Base-by-base conservation (phyloP, 495 filamentous ascomycete species). In the Podospora bellae-mahoneyi region DNA sequence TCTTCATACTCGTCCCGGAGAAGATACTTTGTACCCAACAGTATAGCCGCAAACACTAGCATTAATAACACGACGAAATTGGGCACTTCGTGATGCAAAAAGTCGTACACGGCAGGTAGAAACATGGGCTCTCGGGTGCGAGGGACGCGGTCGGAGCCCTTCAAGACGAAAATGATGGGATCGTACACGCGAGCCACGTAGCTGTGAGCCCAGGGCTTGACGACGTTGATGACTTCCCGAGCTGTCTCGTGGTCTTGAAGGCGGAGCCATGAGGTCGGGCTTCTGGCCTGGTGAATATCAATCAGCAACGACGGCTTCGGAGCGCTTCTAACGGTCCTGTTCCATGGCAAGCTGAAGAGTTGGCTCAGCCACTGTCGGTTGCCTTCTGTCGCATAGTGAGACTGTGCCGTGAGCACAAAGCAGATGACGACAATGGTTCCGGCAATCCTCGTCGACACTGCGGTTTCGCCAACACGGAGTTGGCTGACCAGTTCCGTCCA, bases 221-320 rank as follows among this genome's bases (percentile, higher is more conserved):
- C 82, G 9, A 89, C 80, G 27, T 83, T 81, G 73, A 92, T 90
- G 16, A 92, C 80, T 69, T 92, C 90, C 62, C 84, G 84, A 7
- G 88, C 89, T 0, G 90, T 92, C 67, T 90, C 85, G 70, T 91
- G 87, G 67, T 92, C 90, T 78, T 92, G 90, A 68, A 91, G 81
- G 19, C 83, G 81, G 44, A 92, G 79, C 90, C 90, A 92, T 27
- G 89, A 85, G 9, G 84, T 86, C 6, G 89, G 89, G 48, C 87
- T 88, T 55, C 90, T 80, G 9, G 88, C 88, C 71, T 90, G 88
- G 68, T 92, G 86, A 65, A 91, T 83, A 57, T 84, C 81, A 15
- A 78, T 76, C 44, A 84, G 70, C 2, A 78, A 66, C 0, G 81
- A 76, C 54, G 80, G 72, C 71, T 79, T 79, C n/a, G 80, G 73